These are phyloP conservation scores for Mycena sp. DNA, from an alignment of 1,284 basidiomycete genomes.

Conservation along the genomic window DNA sequence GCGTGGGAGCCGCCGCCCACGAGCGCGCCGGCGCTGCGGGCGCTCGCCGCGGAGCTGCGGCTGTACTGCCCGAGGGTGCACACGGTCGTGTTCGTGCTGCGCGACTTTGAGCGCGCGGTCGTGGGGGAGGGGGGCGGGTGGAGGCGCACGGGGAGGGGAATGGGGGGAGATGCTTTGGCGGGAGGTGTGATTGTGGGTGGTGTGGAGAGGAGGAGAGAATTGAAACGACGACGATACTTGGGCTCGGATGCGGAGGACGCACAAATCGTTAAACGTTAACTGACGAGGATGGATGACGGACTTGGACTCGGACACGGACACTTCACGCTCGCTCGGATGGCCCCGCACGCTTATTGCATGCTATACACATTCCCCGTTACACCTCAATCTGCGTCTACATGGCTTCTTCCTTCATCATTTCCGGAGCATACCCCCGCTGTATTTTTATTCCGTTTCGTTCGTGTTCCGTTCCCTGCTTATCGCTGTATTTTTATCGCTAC, in stretches of 20 bases:
- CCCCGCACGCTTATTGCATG: neutral
- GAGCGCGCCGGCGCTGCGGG: conserved; percentile 59
- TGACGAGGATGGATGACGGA: too few relatives aligned
- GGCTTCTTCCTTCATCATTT: neutral
- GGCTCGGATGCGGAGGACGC: too few relatives aligned
- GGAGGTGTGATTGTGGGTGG: conserved; percentile 10
- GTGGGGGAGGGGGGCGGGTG: conserved; percentile 34
- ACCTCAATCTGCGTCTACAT: neutral
- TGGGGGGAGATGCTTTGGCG: conserved; percentile 22
- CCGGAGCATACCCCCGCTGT: neutral
- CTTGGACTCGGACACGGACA: too few relatives aligned
- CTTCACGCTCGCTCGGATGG: neutral
- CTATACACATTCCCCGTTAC: neutral
- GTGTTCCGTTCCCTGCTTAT: neutral
- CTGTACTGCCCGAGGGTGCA: conserved; percentile 63
- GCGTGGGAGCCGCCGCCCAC: conserved; percentile 68
- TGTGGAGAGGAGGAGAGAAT: too few relatives aligned
- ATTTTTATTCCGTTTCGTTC: conserved; percentile 3
- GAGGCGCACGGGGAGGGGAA: conserved; percentile 9
- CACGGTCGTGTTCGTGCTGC: conserved; percentile 65
- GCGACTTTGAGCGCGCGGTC: conserved; percentile 66
- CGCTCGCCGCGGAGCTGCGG: conserved; percentile 64
- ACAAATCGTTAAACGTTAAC: too few relatives aligned
- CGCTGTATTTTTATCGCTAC: conserved; percentile 14
- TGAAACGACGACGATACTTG: too few relatives aligned